Evolutionary conservation across 495 filamentous ascomycete species (phyloP).

Genomic region (Aeminium ludgeri): DNA sequence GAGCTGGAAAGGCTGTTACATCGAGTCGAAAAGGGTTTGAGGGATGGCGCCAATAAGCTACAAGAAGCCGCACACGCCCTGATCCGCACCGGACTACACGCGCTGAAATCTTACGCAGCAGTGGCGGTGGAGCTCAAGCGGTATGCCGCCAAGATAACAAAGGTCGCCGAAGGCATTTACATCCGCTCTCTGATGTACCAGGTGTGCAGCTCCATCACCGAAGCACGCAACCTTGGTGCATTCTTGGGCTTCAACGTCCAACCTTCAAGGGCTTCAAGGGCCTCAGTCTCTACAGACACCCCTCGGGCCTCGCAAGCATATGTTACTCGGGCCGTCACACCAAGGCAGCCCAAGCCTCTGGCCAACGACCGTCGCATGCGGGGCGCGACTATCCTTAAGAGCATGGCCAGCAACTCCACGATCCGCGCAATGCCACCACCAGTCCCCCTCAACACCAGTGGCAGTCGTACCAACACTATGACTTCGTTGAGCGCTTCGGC

Average conservation of each 20-base stretch:
- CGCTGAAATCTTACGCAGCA: slow-evolving; percentile 5
- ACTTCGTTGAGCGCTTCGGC: slow-evolving; percentile 35
- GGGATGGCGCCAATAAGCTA: neutral
- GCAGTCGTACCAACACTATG: slow-evolving; percentile 28
- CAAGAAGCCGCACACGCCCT: neutral
- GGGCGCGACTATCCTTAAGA: slow-evolving; percentile 13
- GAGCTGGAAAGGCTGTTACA: slow-evolving; percentile 9
- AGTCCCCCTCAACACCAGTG: slow-evolving; percentile 28
- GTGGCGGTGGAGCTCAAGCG: slow-evolving; percentile 7
- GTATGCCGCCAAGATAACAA: neutral
- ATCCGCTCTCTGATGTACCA: slow-evolving; percentile 65
- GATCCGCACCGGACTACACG: neutral
- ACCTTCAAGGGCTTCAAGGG: neutral
- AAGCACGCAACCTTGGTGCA: slow-evolving; percentile 43
- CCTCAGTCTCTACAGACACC: slow-evolving; percentile 3
- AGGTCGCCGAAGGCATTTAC: slow-evolving; percentile 26
- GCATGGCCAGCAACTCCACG: slow-evolving; percentile 2
- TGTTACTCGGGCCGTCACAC: slow-evolving; percentile 13
- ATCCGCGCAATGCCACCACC: slow-evolving; percentile 17
- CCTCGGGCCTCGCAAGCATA: slow-evolving; percentile 11
- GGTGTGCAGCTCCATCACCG: slow-evolving; percentile 64
- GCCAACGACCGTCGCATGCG: slow-evolving; percentile 9
- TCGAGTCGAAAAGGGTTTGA: neutral
- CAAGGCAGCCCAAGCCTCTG: slow-evolving; percentile 11
- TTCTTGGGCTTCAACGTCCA: slow-evolving; percentile 25